Evolutionary conservation across 768 basidiomycete species (phyloP).

Genomic region (Phaffia australis): DNA sequence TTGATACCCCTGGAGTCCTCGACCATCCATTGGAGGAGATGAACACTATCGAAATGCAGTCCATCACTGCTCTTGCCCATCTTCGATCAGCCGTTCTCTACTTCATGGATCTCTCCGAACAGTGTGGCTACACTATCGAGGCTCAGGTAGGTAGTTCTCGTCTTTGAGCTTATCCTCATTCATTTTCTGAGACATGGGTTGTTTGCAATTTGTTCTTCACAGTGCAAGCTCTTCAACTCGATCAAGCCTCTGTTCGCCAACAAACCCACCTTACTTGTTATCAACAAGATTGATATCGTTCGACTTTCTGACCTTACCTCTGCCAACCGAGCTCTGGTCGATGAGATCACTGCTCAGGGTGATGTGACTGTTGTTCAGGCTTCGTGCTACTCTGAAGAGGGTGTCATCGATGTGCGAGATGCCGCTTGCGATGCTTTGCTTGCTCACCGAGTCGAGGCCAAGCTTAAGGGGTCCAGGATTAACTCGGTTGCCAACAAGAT

Average conservation of each 20-base stretch:
- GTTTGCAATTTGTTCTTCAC: slow-evolving; percentile 10
- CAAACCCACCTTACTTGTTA: slow-evolving; percentile 86
- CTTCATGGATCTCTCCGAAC: slow-evolving; percentile 98
- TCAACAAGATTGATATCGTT: slow-evolving; percentile 95
- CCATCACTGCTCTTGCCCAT: slow-evolving; percentile 94
- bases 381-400: slow-evolving; percentile 92
- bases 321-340: slow-evolving; percentile 65
- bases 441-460: slow-evolving; percentile 84
- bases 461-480: slow-evolving; percentile 87
- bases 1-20: slow-evolving; percentile 95
- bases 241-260: slow-evolving; percentile 93
- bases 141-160: slow-evolving; percentile 59
- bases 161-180: background rate
- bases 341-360: slow-evolving; percentile 70
- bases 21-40: slow-evolving; percentile 98
- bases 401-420: slow-evolving; percentile 93
- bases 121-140: slow-evolving; percentile 94
- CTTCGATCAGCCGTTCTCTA: slow-evolving; percentile 87
- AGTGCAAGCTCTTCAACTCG: slow-evolving; percentile 98
- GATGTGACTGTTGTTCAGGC: slow-evolving; percentile 64
- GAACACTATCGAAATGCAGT: slow-evolving; percentile 99
- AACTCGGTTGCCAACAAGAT: slow-evolving; percentile 88
- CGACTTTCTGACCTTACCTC: slow-evolving; percentile 71
- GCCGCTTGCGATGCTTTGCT: slow-evolving; percentile 89
- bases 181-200: slow-evolving; percentile 5